These are phyloP conservation scores for Magnusiomyces tetraspermus DNA, from an alignment of 1,139 yeast genomes.

Conservation along the genomic window DNA sequence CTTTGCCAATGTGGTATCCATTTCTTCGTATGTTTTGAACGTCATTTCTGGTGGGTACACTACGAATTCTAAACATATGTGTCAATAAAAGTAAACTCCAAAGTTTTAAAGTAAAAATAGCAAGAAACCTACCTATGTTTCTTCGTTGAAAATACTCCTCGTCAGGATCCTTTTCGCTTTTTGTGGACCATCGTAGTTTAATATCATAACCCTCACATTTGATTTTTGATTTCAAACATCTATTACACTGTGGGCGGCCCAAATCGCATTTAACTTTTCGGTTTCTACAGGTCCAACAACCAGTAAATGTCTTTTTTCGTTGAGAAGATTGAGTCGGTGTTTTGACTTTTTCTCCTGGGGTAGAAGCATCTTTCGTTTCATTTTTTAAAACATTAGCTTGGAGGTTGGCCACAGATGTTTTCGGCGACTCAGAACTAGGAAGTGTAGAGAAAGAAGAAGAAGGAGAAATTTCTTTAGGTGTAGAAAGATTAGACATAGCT, in stretches of 20 bases:
- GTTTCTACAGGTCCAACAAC: conserved; percentile 56
- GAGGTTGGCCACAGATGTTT: too few species aligned
- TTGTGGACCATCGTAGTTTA: conserved; percentile 62
- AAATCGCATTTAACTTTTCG: conserved; percentile 54
- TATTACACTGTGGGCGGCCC: conserved; percentile 42
- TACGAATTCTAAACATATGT: conserved; percentile 44
- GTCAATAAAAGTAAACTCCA: not conserved
- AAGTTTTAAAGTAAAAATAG: not conserved
- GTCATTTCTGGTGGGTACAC: conserved; percentile 50
- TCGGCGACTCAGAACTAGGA: too few species aligned
- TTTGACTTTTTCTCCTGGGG: not conserved
- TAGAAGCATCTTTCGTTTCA: too few species aligned
- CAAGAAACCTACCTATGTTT: conserved; percentile 30
- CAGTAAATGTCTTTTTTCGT: conserved; percentile 44
- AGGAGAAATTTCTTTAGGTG: too few species aligned
- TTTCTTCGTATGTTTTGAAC: conserved; percentile 68
- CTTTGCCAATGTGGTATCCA: conserved; percentile 61
- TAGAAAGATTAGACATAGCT: too few species aligned
- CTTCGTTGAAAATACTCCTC: conserved; percentile 56
- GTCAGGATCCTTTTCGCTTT: conserved; percentile 24
- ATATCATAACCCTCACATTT: conserved; percentile 77
- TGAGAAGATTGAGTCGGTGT: not conserved
- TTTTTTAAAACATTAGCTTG: too few species aligned
- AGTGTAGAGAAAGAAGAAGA: too few species aligned
- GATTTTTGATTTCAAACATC: conserved; percentile 48